These are phyloP conservation scores for Linum usitatissimum DNA, from an alignment of 345 rosid species.

Conservation along the genomic window DNA sequence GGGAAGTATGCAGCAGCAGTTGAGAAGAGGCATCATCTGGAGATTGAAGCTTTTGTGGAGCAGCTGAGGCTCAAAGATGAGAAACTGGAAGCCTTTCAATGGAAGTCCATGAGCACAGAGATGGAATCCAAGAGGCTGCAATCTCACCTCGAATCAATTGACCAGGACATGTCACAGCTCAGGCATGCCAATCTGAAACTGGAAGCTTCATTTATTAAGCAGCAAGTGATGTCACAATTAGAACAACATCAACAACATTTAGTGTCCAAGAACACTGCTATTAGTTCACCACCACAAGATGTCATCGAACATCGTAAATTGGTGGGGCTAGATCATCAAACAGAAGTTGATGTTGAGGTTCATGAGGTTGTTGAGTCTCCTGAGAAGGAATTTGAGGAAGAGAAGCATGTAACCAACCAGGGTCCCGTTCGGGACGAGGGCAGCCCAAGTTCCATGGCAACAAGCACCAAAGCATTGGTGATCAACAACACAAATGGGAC, in stretches of 20 bases:
- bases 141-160: constrained; percentile 51
- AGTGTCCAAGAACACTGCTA: too few relatives aligned
- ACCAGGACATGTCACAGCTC: constrained; percentile 46
- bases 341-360: constrained; percentile 14
- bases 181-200: constrained; percentile 45
- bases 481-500: constrained; percentile 25
- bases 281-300: constrained; percentile 12
- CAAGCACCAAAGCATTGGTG: constrained; percentile 21
- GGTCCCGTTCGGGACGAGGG: constrained; percentile 18
- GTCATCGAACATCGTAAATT: constrained; percentile 25
- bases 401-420: constrained; percentile 19
- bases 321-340: constrained; percentile 28
- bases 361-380: constrained; percentile 37
- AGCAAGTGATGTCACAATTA: constrained; percentile 27
- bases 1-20: constrained; percentile 42
- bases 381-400: constrained; percentile 42
- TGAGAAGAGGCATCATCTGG: constrained; percentile 56
- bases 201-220: constrained; percentile 35
- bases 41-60: constrained; percentile 57
- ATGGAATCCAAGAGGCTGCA: constrained; percentile 60
- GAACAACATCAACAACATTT: constrained; percentile 15
- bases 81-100: constrained; percentile 59
- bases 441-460: constrained; percentile 18
- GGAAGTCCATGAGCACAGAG: constrained; percentile 66
- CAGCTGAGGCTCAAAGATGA: constrained; percentile 74